These are phyloP conservation scores for Thielaviopsis musarum DNA, from an alignment of 2,329 filamentous ascomycete species.

Conservation along the genomic window DNA sequence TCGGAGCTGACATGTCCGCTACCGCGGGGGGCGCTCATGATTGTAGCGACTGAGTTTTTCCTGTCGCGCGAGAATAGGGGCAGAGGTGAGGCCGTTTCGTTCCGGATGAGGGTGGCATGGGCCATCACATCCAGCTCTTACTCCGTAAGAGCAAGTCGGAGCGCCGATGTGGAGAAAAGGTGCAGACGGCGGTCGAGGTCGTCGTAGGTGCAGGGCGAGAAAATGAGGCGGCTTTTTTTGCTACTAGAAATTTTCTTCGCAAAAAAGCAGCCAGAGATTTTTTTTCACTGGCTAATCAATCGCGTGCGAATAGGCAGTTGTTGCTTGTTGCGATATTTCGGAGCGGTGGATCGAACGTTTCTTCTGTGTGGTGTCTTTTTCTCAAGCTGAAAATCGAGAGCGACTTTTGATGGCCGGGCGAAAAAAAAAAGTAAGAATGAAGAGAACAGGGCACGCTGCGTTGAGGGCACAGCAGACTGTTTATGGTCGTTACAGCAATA, in stretches of 20 bases:
- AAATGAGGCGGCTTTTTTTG: too few relatives aligned
- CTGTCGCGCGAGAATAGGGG: slow-evolving; percentile 34
- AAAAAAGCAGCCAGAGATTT: too few relatives aligned
- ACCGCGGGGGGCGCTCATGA: slow-evolving; percentile 37
- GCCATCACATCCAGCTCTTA: slow-evolving; percentile 27
- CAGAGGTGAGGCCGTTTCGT: slow-evolving; percentile 35
- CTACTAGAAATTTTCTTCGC: too few relatives aligned
- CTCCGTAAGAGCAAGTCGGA: slow-evolving; percentile 8
- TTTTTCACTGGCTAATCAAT: too few relatives aligned
- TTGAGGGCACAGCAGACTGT: neutral
- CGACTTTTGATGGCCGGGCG: too few relatives aligned
- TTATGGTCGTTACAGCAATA: neutral
- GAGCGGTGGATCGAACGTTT: too few relatives aligned
- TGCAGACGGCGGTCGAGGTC: neutral
- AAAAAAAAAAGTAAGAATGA: too few relatives aligned
- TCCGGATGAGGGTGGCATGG: slow-evolving; percentile 42
- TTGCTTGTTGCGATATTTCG: too few relatives aligned
- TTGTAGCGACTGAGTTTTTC: slow-evolving; percentile 27
- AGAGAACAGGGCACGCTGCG: too few relatives aligned
- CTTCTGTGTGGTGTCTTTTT: too few relatives aligned
- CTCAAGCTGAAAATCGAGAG: too few relatives aligned
- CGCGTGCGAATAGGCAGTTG: too few relatives aligned
- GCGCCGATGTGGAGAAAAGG: neutral
- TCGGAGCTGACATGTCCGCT: slow-evolving; percentile 41
- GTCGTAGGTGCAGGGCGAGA: neutral